phyloP scores from a whole-genome alignment of 2,329 filamentous ascomycete species.

The Beauveria varroae region DNA sequence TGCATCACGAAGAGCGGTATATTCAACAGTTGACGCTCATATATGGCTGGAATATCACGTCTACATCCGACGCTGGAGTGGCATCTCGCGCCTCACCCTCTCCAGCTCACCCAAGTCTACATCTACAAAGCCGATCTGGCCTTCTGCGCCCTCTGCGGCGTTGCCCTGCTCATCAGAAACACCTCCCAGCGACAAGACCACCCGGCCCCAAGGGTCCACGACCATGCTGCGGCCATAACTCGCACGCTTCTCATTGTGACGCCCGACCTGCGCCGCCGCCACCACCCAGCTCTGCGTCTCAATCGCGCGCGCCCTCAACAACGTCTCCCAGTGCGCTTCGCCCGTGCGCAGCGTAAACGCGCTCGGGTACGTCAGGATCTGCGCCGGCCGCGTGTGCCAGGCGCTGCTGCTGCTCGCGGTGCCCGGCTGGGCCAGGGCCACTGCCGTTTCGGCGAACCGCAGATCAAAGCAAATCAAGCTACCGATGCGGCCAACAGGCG shows the following conservation, averaged over 20 bases:
- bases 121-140: constrained; percentile 47
- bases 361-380: constrained; percentile 78
- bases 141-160: constrained; percentile 31
- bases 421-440: constrained; percentile 50
- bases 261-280: constrained; percentile 72
- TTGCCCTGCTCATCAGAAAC: constrained; percentile 35
- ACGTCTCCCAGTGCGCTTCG: constrained; percentile 73
- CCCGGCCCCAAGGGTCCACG: constrained; percentile 77
- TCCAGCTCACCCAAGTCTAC: constrained; percentile 42
- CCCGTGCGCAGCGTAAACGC: constrained; percentile 88
- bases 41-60: constrained; percentile 22
- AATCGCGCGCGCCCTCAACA: constrained; percentile 74
- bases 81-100: constrained; percentile 44
- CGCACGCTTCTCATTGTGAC: constrained; percentile 63
- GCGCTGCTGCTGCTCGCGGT: constrained; percentile 20
- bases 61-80: constrained; percentile 42
- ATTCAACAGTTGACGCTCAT: not conserved
- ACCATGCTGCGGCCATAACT: constrained; percentile 86
- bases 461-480: constrained; percentile 86
- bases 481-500: constrained; percentile 66
- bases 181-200: constrained; percentile 58
- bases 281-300: constrained; percentile 85
- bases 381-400: constrained; percentile 40
- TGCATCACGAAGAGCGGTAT: not conserved
- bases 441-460: constrained; percentile 68